These are phyloP conservation scores for Agaricus sinodeliciosus DNA, from an alignment of 768 basidiomycete genomes.

Conservation along the genomic window DNA sequence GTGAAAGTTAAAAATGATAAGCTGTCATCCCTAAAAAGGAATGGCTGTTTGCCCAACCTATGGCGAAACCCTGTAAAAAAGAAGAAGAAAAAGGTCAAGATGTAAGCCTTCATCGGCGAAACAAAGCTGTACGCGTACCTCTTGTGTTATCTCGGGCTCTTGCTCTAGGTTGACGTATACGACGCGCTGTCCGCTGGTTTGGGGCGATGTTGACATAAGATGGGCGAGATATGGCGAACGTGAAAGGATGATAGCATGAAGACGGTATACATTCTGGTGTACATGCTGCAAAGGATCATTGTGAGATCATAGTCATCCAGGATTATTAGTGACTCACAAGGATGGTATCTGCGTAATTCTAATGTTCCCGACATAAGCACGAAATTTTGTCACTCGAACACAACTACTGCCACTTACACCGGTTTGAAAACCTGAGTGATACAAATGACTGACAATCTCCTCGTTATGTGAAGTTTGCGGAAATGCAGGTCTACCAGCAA, in stretches of 20 bases:
- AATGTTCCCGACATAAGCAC: constrained; percentile 11
- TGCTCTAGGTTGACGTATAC: constrained; percentile 72
- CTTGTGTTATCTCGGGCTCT: constrained; percentile 78
- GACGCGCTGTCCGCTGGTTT: constrained; percentile 54
- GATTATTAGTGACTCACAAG: constrained; percentile 42
- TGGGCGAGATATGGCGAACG: constrained; percentile 85
- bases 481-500: constrained; percentile 36
- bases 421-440: constrained; percentile 74
- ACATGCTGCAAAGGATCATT: constrained; percentile 46
- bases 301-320: not conserved
- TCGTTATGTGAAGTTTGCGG: constrained; percentile 61
- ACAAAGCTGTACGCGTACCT: constrained; percentile 43
- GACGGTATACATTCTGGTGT: constrained; percentile 65
- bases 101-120: constrained; percentile 5
- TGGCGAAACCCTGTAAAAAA: constrained; percentile 58
- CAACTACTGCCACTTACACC: constrained; percentile 48
- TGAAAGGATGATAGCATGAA: constrained; percentile 82
- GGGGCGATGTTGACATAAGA: constrained; percentile 78
- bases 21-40: not conserved
- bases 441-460: constrained; percentile 72
- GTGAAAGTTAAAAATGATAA: constrained; percentile 15
- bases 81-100: constrained; percentile 10
- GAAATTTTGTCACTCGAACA: constrained; percentile 12
- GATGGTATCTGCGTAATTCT: constrained; percentile 82
- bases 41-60: constrained; percentile 38